Base-by-base conservation (phyloP, 495 filamentous ascomycete species). In the Tuber indicum region DNA sequence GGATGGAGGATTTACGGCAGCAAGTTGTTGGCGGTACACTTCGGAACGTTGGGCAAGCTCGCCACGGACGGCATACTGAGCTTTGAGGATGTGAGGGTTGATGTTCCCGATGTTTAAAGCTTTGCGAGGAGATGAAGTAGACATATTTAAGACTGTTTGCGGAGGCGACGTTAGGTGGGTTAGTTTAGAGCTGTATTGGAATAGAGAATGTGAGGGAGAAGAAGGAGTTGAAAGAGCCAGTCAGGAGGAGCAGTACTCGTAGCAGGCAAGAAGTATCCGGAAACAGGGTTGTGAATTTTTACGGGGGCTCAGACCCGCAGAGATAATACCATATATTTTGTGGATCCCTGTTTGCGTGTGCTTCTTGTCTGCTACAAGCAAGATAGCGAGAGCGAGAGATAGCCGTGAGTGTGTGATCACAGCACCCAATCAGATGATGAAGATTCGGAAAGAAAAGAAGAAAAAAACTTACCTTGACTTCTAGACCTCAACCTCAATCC, bases 1-100 rank as follows among this genome's bases (percentile, higher is more conserved):
- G 76, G n/a, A 10, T 7, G 32, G 32, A 17, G 46, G 32, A 82
- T 82, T 74, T 42, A 75, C 32, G 58, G 62, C 71, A 49, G 74
- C 82, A 39, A 99, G 87, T 71, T 87, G 86, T 74, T 91, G 90
- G 71, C 94, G 91, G 86, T 96, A 97, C 85, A 91, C 88, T 86
- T 99, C 96, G 0, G 94, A 93, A 84, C 91, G 92, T 77, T 93
- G 90, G 73, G 96, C 95, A 76, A 99, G 89, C 84, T 97, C 96
- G 82, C 96, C 96, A 81, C 96, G 93, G 74, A 99, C 96, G 79
- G 96, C 96, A 86, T 99, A 99, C 85, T 97, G 91, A 80, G 96
- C 96, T 52, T 89, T 88, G 83, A 88, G 88, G 77, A 98, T 89
- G 83, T 94, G 88, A 16, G 89, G 92, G 86, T 98, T 98, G 87